Evolutionary conservation across 83 land plant species (phyloP).

Genomic region (Diphasiastrum complanatum): DNA sequence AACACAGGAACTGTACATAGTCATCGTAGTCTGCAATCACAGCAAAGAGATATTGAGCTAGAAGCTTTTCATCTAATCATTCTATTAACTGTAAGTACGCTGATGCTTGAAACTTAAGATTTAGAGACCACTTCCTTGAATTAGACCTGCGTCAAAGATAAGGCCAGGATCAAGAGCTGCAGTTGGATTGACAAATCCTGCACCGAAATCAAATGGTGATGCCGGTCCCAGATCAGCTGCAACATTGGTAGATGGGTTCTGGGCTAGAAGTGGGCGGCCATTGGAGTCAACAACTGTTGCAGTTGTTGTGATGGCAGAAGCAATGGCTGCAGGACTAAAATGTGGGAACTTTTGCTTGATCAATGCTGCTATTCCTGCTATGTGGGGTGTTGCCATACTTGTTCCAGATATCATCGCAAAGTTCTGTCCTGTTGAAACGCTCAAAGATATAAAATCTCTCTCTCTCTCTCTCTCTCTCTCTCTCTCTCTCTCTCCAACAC

Average conservation of each 20-base stretch:
- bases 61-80: neutral
- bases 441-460: too few species aligned
- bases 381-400: conserved; percentile 89
- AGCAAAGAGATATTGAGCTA: neutral
- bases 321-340: conserved; percentile 67
- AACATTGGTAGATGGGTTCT: conserved; percentile 50
- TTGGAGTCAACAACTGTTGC: conserved; percentile 51
- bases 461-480: too few species aligned
- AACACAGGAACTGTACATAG: conserved; percentile 54
- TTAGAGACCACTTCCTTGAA: neutral
- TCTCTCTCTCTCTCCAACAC: too few species aligned
- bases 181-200: conserved; percentile 78
- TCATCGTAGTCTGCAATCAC: conserved; percentile 49
- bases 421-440: conserved; percentile 50
- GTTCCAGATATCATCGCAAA: conserved; percentile 88
- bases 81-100: neutral
- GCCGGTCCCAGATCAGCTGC: conserved; percentile 60
- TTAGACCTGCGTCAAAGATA: conserved; percentile 59
- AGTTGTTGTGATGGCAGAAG: conserved; percentile 76
- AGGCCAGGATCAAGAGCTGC: conserved; percentile 72
- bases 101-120: neutral
- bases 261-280: conserved; percentile 79
- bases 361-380: conserved; percentile 78
- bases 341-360: conserved; percentile 62
- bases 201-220: conserved; percentile 79